Percentiles rank a stretch among this genome's conserved stretches.
Conservation (phyloP, 2,329 filamentous ascomycete species). For the Verticillium klebahnii region DNA sequence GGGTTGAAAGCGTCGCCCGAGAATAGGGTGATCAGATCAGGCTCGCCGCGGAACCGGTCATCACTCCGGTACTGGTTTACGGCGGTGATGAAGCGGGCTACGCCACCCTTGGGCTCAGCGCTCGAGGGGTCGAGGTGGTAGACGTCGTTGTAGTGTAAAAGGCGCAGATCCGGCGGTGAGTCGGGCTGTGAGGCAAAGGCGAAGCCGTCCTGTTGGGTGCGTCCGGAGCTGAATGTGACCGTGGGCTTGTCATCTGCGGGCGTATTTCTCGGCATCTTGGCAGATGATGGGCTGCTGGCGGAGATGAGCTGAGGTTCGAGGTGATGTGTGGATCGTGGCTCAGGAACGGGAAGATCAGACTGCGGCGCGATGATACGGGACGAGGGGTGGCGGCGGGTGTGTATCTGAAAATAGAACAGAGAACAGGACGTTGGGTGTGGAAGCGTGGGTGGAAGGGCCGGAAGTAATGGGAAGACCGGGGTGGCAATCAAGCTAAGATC, state of each 20-base stretch:
- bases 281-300: background rate
- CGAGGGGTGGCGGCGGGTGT: background rate
- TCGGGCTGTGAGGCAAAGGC: constrained; percentile 8
- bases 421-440: background rate
- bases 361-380: background rate
- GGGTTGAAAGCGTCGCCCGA: constrained; percentile 93
- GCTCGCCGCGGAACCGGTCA: constrained; percentile 55
- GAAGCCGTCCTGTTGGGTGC: constrained; percentile 2
- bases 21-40: constrained; percentile 72
- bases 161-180: constrained; percentile 62
- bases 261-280: constrained; percentile 9
- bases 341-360: background rate
- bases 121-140: constrained; percentile 78
- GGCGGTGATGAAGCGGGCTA: constrained; percentile 74
- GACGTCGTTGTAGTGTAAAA: constrained; percentile 91
- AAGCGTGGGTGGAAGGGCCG: background rate
- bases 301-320: background rate
- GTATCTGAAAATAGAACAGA: background rate
- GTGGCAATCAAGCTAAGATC: background rate
- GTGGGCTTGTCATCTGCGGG: constrained; percentile 10
- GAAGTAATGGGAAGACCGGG: background rate
- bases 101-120: constrained; percentile 77
- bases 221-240: constrained; percentile 25
- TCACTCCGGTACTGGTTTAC: constrained; percentile 68
- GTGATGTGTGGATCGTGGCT: background rate